Evolutionary conservation across 1,139 yeast species (phyloP).

Genomic region (Candida dubliniensis): DNA sequence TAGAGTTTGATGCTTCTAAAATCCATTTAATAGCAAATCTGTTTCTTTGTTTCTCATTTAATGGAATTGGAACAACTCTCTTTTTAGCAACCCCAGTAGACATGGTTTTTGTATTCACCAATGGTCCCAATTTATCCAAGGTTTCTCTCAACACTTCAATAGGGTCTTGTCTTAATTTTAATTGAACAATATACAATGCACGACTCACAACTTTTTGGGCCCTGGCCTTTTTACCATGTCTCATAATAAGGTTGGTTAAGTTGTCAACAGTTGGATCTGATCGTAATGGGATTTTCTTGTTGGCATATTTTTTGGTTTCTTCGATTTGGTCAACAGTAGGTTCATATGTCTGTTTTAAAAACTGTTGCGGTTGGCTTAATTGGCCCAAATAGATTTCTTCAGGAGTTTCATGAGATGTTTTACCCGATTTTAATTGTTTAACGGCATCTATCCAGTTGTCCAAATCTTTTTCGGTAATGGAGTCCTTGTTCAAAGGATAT

Average conservation of each 20-base stretch:
- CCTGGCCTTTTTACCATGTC: slow-evolving; percentile 81
- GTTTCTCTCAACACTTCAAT: slow-evolving; percentile 70
- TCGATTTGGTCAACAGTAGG: slow-evolving; percentile 63
- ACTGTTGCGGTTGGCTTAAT: slow-evolving; percentile 35
- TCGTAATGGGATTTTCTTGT: slow-evolving; percentile 58
- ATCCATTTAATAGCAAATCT: slow-evolving; percentile 91
- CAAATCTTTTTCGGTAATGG: slow-evolving; percentile 54
- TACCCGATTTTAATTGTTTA: slow-evolving; percentile 49
- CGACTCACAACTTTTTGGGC: slow-evolving; percentile 75
- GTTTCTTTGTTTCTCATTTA: slow-evolving; percentile 77
- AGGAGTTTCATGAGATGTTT: slow-evolving; percentile 33
- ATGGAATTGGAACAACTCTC: slow-evolving; percentile 76
- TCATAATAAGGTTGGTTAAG: slow-evolving; percentile 86
- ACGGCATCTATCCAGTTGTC: slow-evolving; percentile 69
- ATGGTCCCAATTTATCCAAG: slow-evolving; percentile 81
- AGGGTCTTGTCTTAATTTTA: slow-evolving; percentile 74
- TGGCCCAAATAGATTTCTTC: slow-evolving; percentile 47
- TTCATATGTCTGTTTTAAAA: slow-evolving; percentile 42
- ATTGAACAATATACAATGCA: slow-evolving; percentile 78
- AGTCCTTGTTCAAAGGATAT: slow-evolving; percentile 39
- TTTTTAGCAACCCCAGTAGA: slow-evolving; percentile 88
- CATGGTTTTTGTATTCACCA: slow-evolving; percentile 73
- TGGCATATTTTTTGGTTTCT: slow-evolving; percentile 51
- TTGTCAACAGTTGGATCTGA: slow-evolving; percentile 73
- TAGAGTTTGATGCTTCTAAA: slow-evolving; percentile 75